A percentile compares a stretch with the other conserved stretches of the same genome.
phyloP scores from a whole-genome alignment of 1,284 basidiomycete species.

The Ceratobasidium sp. region DNA sequence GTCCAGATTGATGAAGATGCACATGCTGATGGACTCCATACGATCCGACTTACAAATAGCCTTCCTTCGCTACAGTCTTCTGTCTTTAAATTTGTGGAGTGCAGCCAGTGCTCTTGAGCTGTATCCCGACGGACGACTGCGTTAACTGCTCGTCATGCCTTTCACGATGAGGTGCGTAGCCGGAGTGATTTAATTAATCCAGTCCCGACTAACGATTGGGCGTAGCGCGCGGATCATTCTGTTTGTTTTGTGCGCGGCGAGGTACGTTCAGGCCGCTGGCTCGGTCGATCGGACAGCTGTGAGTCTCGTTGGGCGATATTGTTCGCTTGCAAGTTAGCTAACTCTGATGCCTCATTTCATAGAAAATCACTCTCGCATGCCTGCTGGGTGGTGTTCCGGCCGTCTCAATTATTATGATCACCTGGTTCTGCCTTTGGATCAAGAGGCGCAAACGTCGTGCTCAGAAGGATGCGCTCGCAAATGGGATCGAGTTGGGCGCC shows the following conservation, averaged over 20 bases:
- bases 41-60: slow-evolving; percentile 29
- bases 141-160: not conserved
- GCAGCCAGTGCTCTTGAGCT: not conserved
- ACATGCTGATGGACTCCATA: slow-evolving; percentile 36
- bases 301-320: not conserved
- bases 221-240: not conserved
- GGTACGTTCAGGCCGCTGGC: slow-evolving; percentile 15
- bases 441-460: slow-evolving; percentile 30
- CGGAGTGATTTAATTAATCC: too few species aligned
- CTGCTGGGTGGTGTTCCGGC: slow-evolving; percentile 32
- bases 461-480: slow-evolving; percentile 28
- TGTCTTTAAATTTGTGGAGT: slow-evolving; percentile 2
- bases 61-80: not conserved
- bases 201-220: not conserved
- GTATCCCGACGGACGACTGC: not conserved
- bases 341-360: not conserved
- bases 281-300: slow-evolving; percentile 12
- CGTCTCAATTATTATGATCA: slow-evolving; percentile 26
- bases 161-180: slow-evolving; percentile 2
- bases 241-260: slow-evolving; percentile 24
- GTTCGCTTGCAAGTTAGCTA: not conserved
- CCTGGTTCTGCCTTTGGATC: slow-evolving; percentile 30
- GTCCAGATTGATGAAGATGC: slow-evolving; percentile 1
- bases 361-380: slow-evolving; percentile 35
- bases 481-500: slow-evolving; percentile 27